Percentiles rank a stretch among this genome's conserved stretches.
These are phyloP conservation scores for Blastomyces silverae DNA, from an alignment of 2,329 filamentous ascomycete genomes.

Conservation along the genomic window DNA sequence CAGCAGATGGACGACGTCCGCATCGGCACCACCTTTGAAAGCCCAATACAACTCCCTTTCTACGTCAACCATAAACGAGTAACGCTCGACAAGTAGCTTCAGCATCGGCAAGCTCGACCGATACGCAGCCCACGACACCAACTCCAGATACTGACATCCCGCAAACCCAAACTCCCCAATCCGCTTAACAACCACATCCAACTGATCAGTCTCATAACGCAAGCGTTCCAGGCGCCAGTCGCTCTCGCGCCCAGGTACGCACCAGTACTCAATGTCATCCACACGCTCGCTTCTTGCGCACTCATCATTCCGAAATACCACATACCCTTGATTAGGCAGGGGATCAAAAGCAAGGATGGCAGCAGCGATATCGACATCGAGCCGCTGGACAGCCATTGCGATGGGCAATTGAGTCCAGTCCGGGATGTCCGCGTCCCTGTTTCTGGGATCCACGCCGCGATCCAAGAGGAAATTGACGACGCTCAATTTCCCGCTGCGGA, in stretches of 20 bases:
- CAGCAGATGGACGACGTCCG: not conserved
- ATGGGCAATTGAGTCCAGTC: not conserved
- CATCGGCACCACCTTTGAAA: not conserved
- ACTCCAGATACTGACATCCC: not conserved
- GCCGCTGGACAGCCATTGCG: not conserved
- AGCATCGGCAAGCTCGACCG: not conserved
- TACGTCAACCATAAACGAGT: not conserved
- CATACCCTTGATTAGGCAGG: too few species aligned
- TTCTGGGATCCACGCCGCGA: not conserved
- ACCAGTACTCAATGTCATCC: not conserved
- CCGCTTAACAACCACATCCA: not conserved
- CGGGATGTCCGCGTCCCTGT: not conserved
- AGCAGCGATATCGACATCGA: not conserved
- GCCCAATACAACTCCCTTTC: not conserved
- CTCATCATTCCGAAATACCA: not conserved
- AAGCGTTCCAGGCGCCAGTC: not conserved
- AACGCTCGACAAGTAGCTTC: not conserved
- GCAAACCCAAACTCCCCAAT: not conserved
- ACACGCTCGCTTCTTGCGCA: not conserved
- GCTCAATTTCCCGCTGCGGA: not conserved
- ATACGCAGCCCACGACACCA: conserved; percentile 6
- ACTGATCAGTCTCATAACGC: not conserved
- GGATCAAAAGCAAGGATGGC: not conserved
- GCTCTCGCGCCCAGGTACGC: too few species aligned
- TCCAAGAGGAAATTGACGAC: not conserved